Conservation (phyloP, 306 rosid species). For the Canavalia gladiata region DNA sequence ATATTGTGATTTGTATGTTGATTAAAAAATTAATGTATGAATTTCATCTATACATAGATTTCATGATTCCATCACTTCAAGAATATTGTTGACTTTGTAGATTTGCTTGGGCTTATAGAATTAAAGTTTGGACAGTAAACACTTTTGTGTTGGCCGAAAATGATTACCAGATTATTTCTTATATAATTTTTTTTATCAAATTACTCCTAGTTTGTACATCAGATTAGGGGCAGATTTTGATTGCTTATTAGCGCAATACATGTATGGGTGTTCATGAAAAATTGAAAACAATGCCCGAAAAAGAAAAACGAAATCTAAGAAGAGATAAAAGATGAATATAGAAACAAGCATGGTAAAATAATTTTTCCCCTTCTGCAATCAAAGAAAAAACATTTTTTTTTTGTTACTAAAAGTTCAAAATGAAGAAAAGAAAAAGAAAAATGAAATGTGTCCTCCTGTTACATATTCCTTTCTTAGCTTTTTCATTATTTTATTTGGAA, state of each 20-base stretch:
- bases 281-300: not conserved
- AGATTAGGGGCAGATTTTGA: not conserved
- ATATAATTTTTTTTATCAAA: too few relatives aligned
- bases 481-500: not conserved
- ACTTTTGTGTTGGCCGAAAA: too few relatives aligned
- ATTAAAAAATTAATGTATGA: too few relatives aligned
- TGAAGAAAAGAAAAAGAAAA: not conserved
- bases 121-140: too few relatives aligned
- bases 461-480: slow-evolving; percentile 32
- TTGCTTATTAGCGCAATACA: not conserved
- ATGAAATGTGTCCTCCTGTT: not conserved
- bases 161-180: too few relatives aligned
- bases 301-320: not conserved
- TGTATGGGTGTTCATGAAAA: not conserved
- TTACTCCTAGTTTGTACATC: not conserved
- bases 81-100: too few relatives aligned
- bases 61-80: too few relatives aligned
- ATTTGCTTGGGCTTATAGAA: too few relatives aligned
- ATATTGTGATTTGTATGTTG: too few relatives aligned
- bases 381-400: slow-evolving; percentile 22
- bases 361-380: not conserved
- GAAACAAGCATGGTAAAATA: slow-evolving; percentile 10
- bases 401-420: not conserved
- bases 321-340: slow-evolving; percentile 9
- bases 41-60: too few relatives aligned